phyloP scores from a whole-genome alignment of 371 early-diverging fungal genomes.

The Mortierella sp. region DNA sequence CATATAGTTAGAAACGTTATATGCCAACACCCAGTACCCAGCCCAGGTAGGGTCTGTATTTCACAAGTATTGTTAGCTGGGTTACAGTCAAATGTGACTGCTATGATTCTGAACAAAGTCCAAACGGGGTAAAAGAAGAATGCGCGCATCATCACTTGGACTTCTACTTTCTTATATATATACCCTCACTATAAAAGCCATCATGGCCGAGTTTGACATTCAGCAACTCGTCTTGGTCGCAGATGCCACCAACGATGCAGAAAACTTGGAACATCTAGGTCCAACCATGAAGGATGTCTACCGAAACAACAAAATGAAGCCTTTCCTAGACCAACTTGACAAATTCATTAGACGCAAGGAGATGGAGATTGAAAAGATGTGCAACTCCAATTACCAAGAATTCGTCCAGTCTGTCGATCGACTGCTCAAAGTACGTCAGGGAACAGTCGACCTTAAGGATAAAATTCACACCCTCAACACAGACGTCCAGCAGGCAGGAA shows the following conservation, averaged over 20 bases:
- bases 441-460: constrained; percentile 85
- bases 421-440: constrained; percentile 92
- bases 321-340: constrained; percentile 89
- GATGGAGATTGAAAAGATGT: constrained; percentile 97
- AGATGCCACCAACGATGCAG: constrained; percentile 66
- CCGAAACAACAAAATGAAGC: constrained; percentile 85
- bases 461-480: constrained; percentile 88
- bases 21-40: no score
- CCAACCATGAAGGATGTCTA: constrained; percentile 93
- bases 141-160: background rate
- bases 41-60: no score
- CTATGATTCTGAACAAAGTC: background rate
- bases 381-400: constrained; percentile 97
- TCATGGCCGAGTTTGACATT: constrained; percentile 58
- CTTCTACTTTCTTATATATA: no score
- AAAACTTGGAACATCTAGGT: constrained; percentile 86
- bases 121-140: background rate
- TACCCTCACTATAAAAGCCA: background rate
- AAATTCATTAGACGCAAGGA: constrained; percentile 89
- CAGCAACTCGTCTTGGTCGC: constrained; percentile 59
- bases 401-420: constrained; percentile 97
- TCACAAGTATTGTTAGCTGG: no score
- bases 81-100: no score
- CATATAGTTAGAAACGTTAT: no score
- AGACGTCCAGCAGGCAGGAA: constrained; percentile 87